Conservation (phyloP, 1,284 basidiomycete species). For the Stereum hirsutum region DNA sequence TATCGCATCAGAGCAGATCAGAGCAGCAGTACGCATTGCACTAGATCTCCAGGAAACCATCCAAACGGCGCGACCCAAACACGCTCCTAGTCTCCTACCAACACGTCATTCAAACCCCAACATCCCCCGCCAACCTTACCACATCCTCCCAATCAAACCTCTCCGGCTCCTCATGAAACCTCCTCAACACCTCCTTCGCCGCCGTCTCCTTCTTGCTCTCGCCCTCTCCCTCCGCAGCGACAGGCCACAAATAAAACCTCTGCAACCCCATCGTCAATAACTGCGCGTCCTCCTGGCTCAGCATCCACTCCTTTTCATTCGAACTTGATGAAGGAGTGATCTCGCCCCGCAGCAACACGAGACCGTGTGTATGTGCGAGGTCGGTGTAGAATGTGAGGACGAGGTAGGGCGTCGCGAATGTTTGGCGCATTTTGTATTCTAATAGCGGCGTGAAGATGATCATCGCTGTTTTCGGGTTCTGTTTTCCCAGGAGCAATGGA, state of each 20-base stretch:
- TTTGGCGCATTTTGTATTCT: constrained; percentile 85
- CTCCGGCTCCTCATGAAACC: constrained; percentile 66
- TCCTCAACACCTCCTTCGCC: constrained; percentile 43
- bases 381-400: constrained; percentile 93
- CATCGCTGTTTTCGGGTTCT: constrained; percentile 50
- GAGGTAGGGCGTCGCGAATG: constrained; percentile 88
- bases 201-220: constrained; percentile 29
- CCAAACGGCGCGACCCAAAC: too few relatives aligned
- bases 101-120: too few relatives aligned
- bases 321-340: constrained; percentile 50
- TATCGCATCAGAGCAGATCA: too few relatives aligned
- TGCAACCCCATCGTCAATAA: constrained; percentile 71
- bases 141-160: constrained; percentile 72
- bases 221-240: constrained; percentile 24
- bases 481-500: constrained; percentile 9
- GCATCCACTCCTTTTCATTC: constrained; percentile 37
- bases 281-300: constrained; percentile 78
- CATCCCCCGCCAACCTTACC: constrained; percentile 33
- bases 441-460: constrained; percentile 90
- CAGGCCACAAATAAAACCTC: constrained; percentile 79
- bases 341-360: constrained; percentile 89
- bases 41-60: too few relatives aligned
- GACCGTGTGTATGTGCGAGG: constrained; percentile 67
- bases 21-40: too few relatives aligned
- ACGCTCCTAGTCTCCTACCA: too few relatives aligned